phyloP scores from a whole-genome alignment of 768 basidiomycete genomes.

The Panaeolus papilionaceus region DNA sequence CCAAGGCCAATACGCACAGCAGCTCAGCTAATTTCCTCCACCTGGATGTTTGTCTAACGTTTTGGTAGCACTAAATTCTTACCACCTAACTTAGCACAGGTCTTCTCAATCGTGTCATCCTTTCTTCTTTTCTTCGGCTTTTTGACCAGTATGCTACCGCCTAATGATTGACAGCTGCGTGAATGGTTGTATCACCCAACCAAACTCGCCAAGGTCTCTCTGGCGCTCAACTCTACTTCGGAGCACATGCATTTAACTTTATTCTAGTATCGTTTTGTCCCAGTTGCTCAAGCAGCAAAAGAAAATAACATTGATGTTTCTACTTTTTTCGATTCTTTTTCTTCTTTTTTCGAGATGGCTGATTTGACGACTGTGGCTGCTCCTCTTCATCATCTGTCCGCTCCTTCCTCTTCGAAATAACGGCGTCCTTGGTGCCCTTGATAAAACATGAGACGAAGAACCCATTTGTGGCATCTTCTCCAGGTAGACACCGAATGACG shows the following conservation, averaged over 20 bases:
- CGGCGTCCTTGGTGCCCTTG: conserved; percentile 24
- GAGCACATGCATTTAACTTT: neutral
- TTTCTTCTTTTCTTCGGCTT: conserved; percentile 24
- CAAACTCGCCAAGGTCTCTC: neutral
- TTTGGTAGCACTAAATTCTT: conserved; percentile 46
- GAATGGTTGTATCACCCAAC: neutral
- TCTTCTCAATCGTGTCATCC: conserved; percentile 27
- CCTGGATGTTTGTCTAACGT: conserved; percentile 41
- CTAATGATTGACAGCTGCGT: conserved; percentile 24
- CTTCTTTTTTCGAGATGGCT: conserved; percentile 29
- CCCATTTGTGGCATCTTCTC: conserved; percentile 91
- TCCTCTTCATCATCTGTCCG: conserved; percentile 28
- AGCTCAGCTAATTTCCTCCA: conserved; percentile 53
- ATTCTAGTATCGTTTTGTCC: conserved; percentile 9
- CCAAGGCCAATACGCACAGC: conserved; percentile 86
- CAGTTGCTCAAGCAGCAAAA: conserved; percentile 20
- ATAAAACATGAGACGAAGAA: conserved; percentile 98
- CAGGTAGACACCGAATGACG: conserved; percentile 75
- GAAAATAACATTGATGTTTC: conserved; percentile 15
- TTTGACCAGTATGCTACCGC: conserved; percentile 22
- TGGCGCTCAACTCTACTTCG: neutral
- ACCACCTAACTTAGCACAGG: conserved; percentile 40
- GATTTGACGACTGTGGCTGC: conserved; percentile 27
- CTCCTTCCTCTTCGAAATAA: conserved; percentile 33
- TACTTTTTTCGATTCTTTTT: conserved; percentile 26